Evolutionary conservation across 192 early-diverging fungal species (phyloP).

Genomic region (Backusella westeae): DNA sequence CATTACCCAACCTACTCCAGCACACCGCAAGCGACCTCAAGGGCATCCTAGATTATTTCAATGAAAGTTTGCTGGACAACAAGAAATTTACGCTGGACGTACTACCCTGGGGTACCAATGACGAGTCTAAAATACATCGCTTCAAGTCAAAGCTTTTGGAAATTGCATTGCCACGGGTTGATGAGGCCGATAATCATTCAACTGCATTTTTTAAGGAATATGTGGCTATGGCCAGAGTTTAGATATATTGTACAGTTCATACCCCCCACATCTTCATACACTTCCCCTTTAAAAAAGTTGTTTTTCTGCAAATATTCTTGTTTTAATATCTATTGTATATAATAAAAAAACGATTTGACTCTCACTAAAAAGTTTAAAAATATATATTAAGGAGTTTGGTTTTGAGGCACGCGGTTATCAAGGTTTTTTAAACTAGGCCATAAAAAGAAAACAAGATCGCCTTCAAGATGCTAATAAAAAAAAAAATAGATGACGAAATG

Average conservation of each 20-base stretch:
- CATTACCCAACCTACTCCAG: slow-evolving; percentile 13
- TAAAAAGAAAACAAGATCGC: background rate
- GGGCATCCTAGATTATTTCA: slow-evolving; percentile 23
- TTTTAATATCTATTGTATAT: background rate
- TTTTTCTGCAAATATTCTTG: background rate
- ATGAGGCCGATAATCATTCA: slow-evolving; percentile 11
- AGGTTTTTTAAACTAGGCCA: background rate
- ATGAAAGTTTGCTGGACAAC: slow-evolving; percentile 16
- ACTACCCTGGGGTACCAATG: slow-evolving; percentile 12
- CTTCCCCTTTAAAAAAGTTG: background rate
- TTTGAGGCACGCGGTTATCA: background rate
- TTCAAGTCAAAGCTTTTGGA: background rate
- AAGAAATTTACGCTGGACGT: slow-evolving; percentile 14
- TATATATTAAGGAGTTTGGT: background rate
- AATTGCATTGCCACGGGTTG: background rate
- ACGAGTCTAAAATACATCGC: background rate
- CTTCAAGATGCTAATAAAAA: background rate
- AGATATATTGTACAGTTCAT: background rate
- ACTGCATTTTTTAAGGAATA: slow-evolving; percentile 19
- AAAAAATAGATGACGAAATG: background rate
- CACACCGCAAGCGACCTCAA: slow-evolving; percentile 15
- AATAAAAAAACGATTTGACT: background rate
- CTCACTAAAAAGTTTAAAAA: background rate
- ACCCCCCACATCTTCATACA: background rate
- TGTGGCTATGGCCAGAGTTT: slow-evolving; percentile 16